A percentile compares a stretch with the other conserved stretches of the same genome.
phyloP scores from a whole-genome alignment of 75 land plant species.

The Sequoiadendron giganteum region DNA sequence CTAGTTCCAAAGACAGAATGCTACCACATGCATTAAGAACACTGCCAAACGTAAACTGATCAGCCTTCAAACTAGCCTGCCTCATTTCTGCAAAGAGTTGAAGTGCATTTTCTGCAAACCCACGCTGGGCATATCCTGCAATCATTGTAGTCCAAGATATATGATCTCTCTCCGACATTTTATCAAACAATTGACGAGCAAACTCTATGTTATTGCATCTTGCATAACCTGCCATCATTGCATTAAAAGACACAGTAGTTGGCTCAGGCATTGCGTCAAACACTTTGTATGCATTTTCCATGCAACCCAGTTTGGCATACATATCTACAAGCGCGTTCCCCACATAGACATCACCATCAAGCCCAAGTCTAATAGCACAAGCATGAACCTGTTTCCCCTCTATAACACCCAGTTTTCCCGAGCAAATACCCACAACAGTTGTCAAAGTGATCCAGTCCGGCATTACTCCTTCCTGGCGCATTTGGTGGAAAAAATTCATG shows the following conservation, averaged over 20 bases:
- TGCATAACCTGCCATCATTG: conserved; percentile 13
- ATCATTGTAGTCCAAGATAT: neutral
- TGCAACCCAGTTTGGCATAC: conserved; percentile 13
- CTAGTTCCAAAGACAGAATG: neutral
- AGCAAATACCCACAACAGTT: neutral
- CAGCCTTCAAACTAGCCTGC: neutral
- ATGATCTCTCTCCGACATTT: neutral
- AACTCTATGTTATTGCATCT: neutral
- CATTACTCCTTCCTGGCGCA: neutral
- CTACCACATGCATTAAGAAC: conserved; percentile 11
- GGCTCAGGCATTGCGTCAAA: conserved; percentile 7
- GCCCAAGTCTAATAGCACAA: neutral
- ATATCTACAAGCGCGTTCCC: neutral
- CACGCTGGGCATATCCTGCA: neutral
- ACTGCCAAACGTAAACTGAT: conserved; percentile 6
- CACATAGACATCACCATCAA: neutral
- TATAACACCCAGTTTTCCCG: neutral
- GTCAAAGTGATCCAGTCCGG: neutral
- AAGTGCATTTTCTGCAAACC: neutral
- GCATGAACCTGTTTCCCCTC: neutral
- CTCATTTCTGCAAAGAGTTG: neutral
- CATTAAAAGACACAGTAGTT: conserved; percentile 14
- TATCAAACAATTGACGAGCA: neutral
- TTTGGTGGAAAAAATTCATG: neutral
- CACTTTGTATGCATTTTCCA: neutral